Evolutionary conservation across 768 basidiomycete species (phyloP).

Genomic region (Lactarius deliciosus): DNA sequence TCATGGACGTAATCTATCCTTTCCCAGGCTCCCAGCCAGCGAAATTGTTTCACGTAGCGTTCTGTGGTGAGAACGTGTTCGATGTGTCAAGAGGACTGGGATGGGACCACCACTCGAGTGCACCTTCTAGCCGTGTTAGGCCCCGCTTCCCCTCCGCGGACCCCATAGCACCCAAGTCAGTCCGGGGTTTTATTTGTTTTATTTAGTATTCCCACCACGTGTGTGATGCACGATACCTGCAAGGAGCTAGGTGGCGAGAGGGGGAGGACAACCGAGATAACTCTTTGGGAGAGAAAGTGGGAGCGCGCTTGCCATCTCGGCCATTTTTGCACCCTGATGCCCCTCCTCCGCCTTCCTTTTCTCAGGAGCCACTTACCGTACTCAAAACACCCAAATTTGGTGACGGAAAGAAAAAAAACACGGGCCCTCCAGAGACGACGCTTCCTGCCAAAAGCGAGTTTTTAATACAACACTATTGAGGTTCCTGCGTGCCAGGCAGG

Average conservation of each 20-base stretch:
- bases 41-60: conserved; percentile 18
- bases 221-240: background rate
- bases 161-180: background rate
- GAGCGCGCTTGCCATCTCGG: conserved; percentile 7
- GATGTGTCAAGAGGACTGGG: conserved; percentile 23
- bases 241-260: conserved; percentile 1
- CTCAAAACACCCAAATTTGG: conserved; percentile 21
- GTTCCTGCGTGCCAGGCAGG: conserved; percentile 4
- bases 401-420: conserved; percentile 17
- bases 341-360: background rate
- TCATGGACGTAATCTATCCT: conserved; percentile 26
- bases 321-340: background rate
- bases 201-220: background rate
- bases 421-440: background rate
- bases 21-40: conserved; percentile 13
- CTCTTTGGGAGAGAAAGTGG: background rate
- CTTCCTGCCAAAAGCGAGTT: conserved; percentile 17
- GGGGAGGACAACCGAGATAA: conserved; percentile 1
- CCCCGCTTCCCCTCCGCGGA: conserved; percentile 21
- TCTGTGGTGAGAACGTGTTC: conserved; percentile 22
- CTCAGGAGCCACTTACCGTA: conserved; percentile 2
- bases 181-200: background rate
- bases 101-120: conserved; percentile 8
- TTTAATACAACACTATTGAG: conserved; percentile 16
- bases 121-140: conserved; percentile 18